Base-by-base conservation (phyloP, 2,329 filamentous ascomycete species). In the Verticillium tricorpus region DNA sequence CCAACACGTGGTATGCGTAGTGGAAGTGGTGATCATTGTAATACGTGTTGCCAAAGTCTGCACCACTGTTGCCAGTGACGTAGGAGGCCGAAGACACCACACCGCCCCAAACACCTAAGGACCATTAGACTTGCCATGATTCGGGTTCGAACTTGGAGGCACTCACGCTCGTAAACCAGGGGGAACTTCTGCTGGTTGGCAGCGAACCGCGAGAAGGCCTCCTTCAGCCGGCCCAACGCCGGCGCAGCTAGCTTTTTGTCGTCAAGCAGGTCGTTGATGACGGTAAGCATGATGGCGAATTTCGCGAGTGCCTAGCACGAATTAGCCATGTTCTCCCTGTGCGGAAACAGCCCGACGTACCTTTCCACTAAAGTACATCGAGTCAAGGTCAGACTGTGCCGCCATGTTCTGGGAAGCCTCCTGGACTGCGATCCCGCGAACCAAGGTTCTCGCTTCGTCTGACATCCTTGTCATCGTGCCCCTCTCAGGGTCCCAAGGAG, bases 331-430 rank as follows among this genome's bases (percentile, higher is more conserved):
- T 58, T 58, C 25, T 14, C 9, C 15, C 0, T 4, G 1, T 9
- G 5, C 17, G 6, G 5, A 7, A 14, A 56, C 31, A 37, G 2
- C 22, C 22, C 74, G 8, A 63, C 74, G 67, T 63, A 84, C 89
- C 80, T 94, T 98, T 68, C 95, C 95, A 67, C 90, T 91, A 74
- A 89, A 97, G 75, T 98, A 98, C 87, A 97, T 93, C 40, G 92
- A 96, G 71, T 94, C 85, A 39, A 91, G 79, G 65, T 95, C 85
- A 5, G 87, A 86, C 70, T 95, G 89, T 0, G 79, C 78, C n/a
- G 80, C 74, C 74, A 97, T 91, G 71, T 93, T 83, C 74, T 95
- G 89, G 1, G 85, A 83, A 1, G 96, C 78, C 73, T 99, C 95
- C 22, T 81, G 83, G n/a, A 82, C 79, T 1, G 92, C 90, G 9